These are phyloP conservation scores for Yamadazyma olivae DNA, from an alignment of 805 yeast species.

Conservation along the genomic window DNA sequence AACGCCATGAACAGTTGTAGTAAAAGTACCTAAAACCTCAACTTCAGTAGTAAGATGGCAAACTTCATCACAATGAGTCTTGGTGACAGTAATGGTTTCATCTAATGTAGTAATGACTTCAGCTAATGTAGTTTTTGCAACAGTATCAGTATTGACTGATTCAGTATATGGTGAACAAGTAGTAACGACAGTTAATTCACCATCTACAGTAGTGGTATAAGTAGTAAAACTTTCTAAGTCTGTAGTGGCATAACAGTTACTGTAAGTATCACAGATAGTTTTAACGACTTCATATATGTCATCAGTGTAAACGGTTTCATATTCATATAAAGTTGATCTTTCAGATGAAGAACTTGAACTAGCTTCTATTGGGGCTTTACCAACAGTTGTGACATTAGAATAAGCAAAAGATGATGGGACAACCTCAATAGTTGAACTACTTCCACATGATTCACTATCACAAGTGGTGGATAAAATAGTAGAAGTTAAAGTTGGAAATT, in stretches of 20 bases:
- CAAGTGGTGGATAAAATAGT: slow-evolving; percentile 17
- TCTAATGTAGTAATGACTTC: slow-evolving; percentile 9
- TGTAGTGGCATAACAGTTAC: slow-evolving; percentile 34
- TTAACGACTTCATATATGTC: slow-evolving; percentile 25
- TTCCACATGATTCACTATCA: slow-evolving; percentile 5
- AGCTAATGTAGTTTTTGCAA: slow-evolving; percentile 15
- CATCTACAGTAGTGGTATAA: slow-evolving; percentile 35
- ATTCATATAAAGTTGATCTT: slow-evolving; percentile 10
- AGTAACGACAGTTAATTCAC: slow-evolving; percentile 36
- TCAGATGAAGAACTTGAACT: slow-evolving; percentile 11
- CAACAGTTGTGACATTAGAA: slow-evolving; percentile 14
- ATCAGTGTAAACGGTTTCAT: slow-evolving; percentile 16
- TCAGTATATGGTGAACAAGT: slow-evolving; percentile 25
- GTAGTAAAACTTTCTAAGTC: slow-evolving; percentile 28
- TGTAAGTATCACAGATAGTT: slow-evolving; percentile 30
- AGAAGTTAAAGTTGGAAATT: slow-evolving; percentile 17
- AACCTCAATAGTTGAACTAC: slow-evolving; percentile 7
- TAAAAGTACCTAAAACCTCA: slow-evolving; percentile 21
- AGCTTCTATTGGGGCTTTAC: slow-evolving; percentile 3
- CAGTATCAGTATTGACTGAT: slow-evolving; percentile 7
- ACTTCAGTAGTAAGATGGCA: slow-evolving; percentile 14
- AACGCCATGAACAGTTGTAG: slow-evolving; percentile 31
- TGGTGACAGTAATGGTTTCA: slow-evolving; percentile 13
- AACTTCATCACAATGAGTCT: slow-evolving; percentile 13
- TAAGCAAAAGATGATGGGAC: slow-evolving; percentile 21